These are phyloP conservation scores for Fusarium fracticaudum DNA, from an alignment of 2,329 filamentous ascomycete species.

Conservation along the genomic window DNA sequence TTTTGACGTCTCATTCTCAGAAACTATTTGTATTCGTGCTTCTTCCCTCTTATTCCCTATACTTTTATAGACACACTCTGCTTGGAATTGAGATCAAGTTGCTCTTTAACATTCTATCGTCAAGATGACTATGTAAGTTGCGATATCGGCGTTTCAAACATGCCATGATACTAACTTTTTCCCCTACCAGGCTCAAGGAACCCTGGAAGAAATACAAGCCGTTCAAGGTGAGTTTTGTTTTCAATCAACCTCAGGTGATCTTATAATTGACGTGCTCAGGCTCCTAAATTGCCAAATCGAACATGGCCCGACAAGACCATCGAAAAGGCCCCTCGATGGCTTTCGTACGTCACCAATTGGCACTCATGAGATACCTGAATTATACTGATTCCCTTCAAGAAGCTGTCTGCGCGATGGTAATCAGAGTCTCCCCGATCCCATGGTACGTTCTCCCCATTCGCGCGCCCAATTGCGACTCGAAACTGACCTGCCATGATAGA, in stretches of 20 bases:
- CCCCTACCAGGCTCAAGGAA: constrained; percentile 70
- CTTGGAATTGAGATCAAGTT: constrained; percentile 8
- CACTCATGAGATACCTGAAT: background rate
- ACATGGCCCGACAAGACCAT: constrained; percentile 88
- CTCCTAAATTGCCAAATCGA: constrained; percentile 69
- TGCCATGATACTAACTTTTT: constrained; percentile 3
- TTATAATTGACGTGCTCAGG: background rate
- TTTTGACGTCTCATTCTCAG: constrained; percentile 3
- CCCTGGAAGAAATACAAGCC: constrained; percentile 80
- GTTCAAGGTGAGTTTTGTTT: constrained; percentile 53
- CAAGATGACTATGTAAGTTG: constrained; percentile 25
- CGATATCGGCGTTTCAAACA: constrained; percentile 7
- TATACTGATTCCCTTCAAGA: background rate
- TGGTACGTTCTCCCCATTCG: constrained; percentile 65
- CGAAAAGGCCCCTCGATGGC: constrained; percentile 88
- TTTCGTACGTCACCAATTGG: constrained; percentile 50
- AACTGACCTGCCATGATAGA: constrained; percentile 59
- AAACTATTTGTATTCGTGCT: constrained; percentile 17
- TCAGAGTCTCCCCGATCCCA: constrained; percentile 91
- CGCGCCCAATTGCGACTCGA: background rate
- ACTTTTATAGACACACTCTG: background rate
- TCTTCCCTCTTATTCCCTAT: background rate
- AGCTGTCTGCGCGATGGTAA: constrained; percentile 78
- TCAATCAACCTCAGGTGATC: constrained; percentile 44
- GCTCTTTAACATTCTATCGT: background rate